Base-by-base conservation (phyloP, 202 grass and related monocot species). In the Musa balbisiana region DNA sequence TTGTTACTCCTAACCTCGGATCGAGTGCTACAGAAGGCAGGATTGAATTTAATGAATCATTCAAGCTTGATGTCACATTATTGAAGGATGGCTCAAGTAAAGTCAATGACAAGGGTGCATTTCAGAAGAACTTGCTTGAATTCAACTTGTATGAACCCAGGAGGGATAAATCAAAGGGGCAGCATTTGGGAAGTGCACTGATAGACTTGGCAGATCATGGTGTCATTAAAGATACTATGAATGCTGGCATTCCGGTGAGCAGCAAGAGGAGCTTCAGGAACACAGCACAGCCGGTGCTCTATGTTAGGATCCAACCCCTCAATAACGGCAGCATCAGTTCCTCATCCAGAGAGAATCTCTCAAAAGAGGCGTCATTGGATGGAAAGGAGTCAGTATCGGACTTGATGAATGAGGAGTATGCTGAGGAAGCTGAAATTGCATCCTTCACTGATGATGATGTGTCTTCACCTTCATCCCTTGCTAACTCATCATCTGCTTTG, bases 41-140 rank as follows among this genome's bases (percentile, higher is more conserved):
- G 81, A 84, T 98, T 55, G 87, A 98, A 84, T 98, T 98, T 75
- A 98, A 94, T 43, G 91, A 98, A 77, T 92, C 86, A 51, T 94
- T 98, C 78, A 89, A 77, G 77, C 77, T 98, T 67, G 86, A 94
- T 69, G 83, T 82, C 79, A 76, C 68, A 74, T 94, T 98, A 79
- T 82, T 85, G 52, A 98, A 91, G 54, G 94, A 98, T 21, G 89
- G 71, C 23, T 86, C 88, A 49, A 53, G 76, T 26, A 80, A 80
- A 78, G 72, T 66, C 16, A 91, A 86, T 52, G 88, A 84, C 74
- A 85, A 81, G 1, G 88, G 91, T 52, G 79, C 83, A 66, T 83
- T 92, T 80, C 90, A 98, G 85, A 93, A 89, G 83, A 98, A 94
- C 53, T 52, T 89, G 11, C 88, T 98, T 69, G 94, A 98, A 52